phyloP scores from a whole-genome alignment of 139 green algal genomes.

The Tetraselmis striata region DNA sequence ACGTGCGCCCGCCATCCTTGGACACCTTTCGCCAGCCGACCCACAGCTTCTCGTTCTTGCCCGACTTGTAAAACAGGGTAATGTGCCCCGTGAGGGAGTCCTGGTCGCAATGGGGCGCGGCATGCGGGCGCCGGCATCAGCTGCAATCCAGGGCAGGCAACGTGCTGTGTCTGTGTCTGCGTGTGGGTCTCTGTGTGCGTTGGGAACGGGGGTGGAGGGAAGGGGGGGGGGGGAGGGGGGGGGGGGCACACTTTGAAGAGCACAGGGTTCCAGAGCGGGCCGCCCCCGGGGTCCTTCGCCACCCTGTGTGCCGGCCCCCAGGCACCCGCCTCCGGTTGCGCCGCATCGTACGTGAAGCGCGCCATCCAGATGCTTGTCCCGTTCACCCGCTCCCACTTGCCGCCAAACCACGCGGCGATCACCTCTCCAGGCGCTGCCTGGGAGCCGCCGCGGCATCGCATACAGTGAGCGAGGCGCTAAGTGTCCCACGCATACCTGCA shows the following conservation, averaged over 20 bases:
- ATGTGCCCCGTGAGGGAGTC: neutral
- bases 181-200: too few species aligned
- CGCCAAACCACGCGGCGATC: slow-evolving; percentile 7
- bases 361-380: slow-evolving; percentile 3
- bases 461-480: too few species aligned
- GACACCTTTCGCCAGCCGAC: neutral
- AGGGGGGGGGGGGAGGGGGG: too few species aligned
- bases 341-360: neutral
- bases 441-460: too few species aligned
- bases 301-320: neutral
- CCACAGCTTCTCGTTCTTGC: neutral
- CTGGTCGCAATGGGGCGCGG: too few species aligned
- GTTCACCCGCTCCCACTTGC: slow-evolving; percentile 8
- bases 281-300: neutral
- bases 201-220: too few species aligned
- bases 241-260: neutral
- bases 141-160: too few species aligned
- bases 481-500: too few species aligned
- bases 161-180: too few species aligned
- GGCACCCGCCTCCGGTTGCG: neutral
- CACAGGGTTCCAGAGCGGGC: slow-evolving; percentile 3
- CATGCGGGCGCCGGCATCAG: too few species aligned
- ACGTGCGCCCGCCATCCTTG: neutral
- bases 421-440: neutral
- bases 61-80: slow-evolving; percentile 5